Base-by-base conservation (phyloP, 2,329 filamentous ascomycete species). In the Diplocarpon mali region DNA sequence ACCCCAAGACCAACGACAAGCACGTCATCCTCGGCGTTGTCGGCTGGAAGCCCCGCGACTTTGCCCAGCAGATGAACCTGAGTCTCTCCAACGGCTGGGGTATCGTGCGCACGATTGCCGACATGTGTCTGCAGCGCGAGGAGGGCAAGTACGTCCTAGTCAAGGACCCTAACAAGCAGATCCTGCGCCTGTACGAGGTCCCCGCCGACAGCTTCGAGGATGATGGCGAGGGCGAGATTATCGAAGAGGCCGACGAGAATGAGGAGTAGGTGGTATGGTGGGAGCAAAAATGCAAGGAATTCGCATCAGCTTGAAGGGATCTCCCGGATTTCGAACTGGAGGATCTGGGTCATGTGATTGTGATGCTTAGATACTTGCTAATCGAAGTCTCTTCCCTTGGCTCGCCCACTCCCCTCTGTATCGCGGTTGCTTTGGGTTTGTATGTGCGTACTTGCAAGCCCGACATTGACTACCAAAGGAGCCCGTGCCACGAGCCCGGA, bases 61-160 rank as follows among this genome's bases (percentile, higher is more conserved):
- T 98, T 58, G 92, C 92, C 52, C 76, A 78, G 61, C 92, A 98
- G 74, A 98, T 98, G 92, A 95, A 95, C 70, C 69, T 98, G 60
- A 93, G 89, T 60, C 76, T 96, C 46, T 85, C 84, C 69, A 98
- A 98, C 69, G 92, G 92, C 52, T 98, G 92, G 92, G 92, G 92
- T 66, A 96, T 98, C 55, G 92, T 98, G 48, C 86, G 92, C 55
- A 98, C 92, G 40, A 95, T 98, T 61, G 86, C 87, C 58, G 92
- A 98, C 67, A 93, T 96, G 83, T 84, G 82, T 60, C 75, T 88
- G 57, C 78, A 80, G 65, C 78, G 80, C 66, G 73, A 79, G 38
- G 83, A 88, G 57, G 83, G 82, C 66, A 89, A 89, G 70, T 92
- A 85, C 58, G 80, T 92, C 38, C 72, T 84, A 15, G 78, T 83